A percentile compares a stretch with the other conserved stretches of the same genome.
Evolutionary conservation across 139 green algal genomes (phyloP).

Genomic region (Haematococcus lacustris): DNA sequence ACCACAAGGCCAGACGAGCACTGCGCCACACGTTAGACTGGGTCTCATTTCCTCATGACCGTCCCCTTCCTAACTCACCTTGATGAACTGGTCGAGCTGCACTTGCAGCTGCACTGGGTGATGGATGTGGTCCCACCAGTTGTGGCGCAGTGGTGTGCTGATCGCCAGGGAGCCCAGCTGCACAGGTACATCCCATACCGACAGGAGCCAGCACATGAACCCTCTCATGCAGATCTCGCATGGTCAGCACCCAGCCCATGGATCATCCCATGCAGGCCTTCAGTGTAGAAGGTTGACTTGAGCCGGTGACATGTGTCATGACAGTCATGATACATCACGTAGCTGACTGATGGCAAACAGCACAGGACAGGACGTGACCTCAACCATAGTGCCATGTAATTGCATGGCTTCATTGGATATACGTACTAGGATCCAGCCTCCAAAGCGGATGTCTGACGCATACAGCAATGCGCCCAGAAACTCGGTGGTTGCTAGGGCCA

Average conservation of each 20-base stretch:
- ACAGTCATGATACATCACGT: not conserved
- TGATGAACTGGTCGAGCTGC: constrained; percentile 26
- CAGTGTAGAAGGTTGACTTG: not conserved
- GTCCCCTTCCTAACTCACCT: constrained; percentile 12
- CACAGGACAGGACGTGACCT: not conserved
- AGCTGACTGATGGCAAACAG: not conserved
- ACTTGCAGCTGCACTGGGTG: constrained; percentile 9
- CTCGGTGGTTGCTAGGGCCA: constrained; percentile 14
- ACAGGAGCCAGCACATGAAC: not conserved
- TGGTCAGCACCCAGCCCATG: not conserved
- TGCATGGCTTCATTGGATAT: not conserved
- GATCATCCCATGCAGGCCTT: not conserved
- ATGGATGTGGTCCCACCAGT: constrained; percentile 26
- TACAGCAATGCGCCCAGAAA: constrained; percentile 28
- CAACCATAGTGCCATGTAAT: not conserved
- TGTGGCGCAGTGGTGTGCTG: constrained; percentile 16
- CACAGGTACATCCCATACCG: not conserved
- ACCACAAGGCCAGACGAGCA: no score
- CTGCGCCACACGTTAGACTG: no score
- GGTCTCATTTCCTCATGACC: no score
- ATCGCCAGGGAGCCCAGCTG: constrained; percentile 21
- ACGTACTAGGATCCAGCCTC: constrained; percentile 21
- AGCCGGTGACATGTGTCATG: not conserved
- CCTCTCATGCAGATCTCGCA: not conserved
- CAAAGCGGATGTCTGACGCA: constrained; percentile 21